Evolutionary conservation across 2,329 filamentous ascomycete genomes (phyloP).

Genomic region (Ceratocystis diversiconidia): DNA sequence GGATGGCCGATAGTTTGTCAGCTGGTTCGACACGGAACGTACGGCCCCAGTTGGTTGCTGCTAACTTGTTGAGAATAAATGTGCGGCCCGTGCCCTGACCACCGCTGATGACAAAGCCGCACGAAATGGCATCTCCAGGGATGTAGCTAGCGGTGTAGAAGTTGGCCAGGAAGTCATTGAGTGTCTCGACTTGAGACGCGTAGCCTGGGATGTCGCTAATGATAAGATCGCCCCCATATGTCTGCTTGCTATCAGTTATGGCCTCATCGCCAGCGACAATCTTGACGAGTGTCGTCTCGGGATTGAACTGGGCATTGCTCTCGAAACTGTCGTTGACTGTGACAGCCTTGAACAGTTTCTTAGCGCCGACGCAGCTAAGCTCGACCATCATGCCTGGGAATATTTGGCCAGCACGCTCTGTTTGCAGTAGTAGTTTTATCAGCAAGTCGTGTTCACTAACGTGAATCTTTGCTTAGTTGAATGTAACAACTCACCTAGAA

Average conservation of each 20-base stretch:
- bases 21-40: constrained; percentile 46
- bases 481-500: constrained; percentile 23
- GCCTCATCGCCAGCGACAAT: constrained; percentile 26
- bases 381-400: constrained; percentile 59
- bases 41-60: constrained; percentile 53
- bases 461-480: no score
- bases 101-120: constrained; percentile 62
- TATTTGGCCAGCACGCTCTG: constrained; percentile 52
- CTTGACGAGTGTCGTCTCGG: constrained; percentile 27
- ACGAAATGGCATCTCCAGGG: constrained; percentile 28
- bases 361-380: constrained; percentile 28
- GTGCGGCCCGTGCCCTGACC: constrained; percentile 76
- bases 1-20: constrained; percentile 45
- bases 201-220: constrained; percentile 51
- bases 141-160: constrained; percentile 32
- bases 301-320: constrained; percentile 26
- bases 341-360: constrained; percentile 20
- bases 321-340: constrained; percentile 15
- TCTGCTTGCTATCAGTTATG: constrained; percentile 18
- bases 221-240: constrained; percentile 14
- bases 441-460: not conserved
- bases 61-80: constrained; percentile 54
- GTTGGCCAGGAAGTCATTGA: constrained; percentile 51
- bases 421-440: not conserved
- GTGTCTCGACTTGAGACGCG: constrained; percentile 42